Conservation (phyloP, 2,329 filamentous ascomycete genomes). For the Coniella vitis region DNA sequence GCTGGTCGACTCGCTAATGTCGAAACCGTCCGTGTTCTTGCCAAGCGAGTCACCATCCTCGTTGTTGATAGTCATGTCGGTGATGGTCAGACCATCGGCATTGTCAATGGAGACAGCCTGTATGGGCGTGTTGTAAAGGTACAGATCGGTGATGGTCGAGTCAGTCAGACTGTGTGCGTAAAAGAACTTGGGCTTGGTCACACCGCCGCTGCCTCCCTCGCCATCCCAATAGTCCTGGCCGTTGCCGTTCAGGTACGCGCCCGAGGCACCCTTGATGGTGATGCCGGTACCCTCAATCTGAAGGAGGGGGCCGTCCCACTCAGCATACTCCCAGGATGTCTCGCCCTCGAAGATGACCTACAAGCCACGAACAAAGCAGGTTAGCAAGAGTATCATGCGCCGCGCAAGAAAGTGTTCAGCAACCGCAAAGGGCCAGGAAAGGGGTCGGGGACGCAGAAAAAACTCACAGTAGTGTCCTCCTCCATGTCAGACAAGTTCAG, state of each 20-base stretch:
- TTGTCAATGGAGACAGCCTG: constrained; percentile 42
- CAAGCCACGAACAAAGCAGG: neutral
- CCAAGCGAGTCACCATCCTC: constrained; percentile 41
- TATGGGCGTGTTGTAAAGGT: constrained; percentile 48
- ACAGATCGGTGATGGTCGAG: constrained; percentile 41
- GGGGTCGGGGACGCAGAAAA: constrained; percentile 30
- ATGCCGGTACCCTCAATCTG: constrained; percentile 50
- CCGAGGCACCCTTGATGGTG: constrained; percentile 43
- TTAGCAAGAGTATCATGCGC: too few relatives aligned
- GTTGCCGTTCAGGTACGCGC: constrained; percentile 47
- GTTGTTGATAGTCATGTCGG: constrained; percentile 50
- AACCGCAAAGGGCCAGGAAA: too few relatives aligned
- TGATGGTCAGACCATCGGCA: constrained; percentile 36
- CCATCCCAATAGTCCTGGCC: constrained; percentile 55
- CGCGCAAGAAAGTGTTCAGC: too few relatives aligned
- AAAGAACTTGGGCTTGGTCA: constrained; percentile 58
- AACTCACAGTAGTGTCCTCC: constrained; percentile 27
- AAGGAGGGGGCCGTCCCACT: constrained; percentile 59
- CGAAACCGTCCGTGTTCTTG: constrained; percentile 50
- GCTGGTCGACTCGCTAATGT: constrained; percentile 38
- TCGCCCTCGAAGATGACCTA: constrained; percentile 55
- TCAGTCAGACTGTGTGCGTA: constrained; percentile 41
- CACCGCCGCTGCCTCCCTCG: constrained; percentile 50
- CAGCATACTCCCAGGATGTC: constrained; percentile 59
- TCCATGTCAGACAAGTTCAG: constrained; percentile 47